These are phyloP conservation scores for Hyphopichia fennica DNA, from an alignment of 1,139 yeast genomes.

Conservation along the genomic window DNA sequence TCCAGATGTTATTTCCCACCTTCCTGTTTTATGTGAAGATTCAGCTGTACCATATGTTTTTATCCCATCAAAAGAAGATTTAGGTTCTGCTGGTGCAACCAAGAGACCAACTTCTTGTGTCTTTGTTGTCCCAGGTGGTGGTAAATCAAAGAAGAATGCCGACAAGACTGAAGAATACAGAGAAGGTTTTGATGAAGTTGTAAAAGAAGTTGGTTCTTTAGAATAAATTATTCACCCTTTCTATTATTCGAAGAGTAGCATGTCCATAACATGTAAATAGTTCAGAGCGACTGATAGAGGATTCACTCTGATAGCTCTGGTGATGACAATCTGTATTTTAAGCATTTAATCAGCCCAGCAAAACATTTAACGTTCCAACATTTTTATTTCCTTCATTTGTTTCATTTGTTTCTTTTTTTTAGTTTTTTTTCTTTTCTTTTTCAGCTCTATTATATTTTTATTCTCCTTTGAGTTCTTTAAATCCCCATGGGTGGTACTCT, in stretches of 20 bases:
- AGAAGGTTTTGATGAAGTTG: slow-evolving; percentile 10
- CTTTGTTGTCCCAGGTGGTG: slow-evolving; percentile 96
- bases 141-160: slow-evolving; percentile 75
- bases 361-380: neutral
- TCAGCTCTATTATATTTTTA: neutral
- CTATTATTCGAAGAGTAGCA: neutral
- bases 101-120: slow-evolving; percentile 99
- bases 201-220: slow-evolving; percentile 5
- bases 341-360: too few relatives aligned
- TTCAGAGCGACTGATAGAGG: neutral
- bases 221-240: neutral
- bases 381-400: slow-evolving; percentile 1
- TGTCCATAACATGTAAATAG: neutral
- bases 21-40: slow-evolving; percentile 97
- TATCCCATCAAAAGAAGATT: slow-evolving; percentile 95
- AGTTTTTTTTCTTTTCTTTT: neutral
- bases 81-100: slow-evolving; percentile 98
- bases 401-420: neutral
- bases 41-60: slow-evolving; percentile 85
- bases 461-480: neutral
- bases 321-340: neutral
- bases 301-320: neutral
- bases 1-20: slow-evolving; percentile 93
- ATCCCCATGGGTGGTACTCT: neutral
- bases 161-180: slow-evolving; percentile 88